Percentiles rank a stretch among this genome's conserved stretches.
Evolutionary conservation across 2,329 filamentous ascomycete genomes (phyloP).

Genomic region (Cladorrhinum sp.): DNA sequence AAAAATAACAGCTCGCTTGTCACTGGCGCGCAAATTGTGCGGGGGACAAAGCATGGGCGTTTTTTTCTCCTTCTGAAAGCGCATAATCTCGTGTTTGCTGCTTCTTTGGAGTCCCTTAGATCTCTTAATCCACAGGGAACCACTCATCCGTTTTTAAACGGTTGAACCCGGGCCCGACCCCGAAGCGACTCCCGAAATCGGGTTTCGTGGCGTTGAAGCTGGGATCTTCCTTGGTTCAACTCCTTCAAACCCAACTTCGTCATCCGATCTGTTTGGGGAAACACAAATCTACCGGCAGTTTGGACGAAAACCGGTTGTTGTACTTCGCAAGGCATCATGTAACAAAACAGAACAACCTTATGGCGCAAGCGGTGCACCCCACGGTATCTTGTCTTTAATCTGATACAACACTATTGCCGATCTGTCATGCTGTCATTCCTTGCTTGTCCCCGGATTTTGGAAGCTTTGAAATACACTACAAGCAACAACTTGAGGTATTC

Average conservation of each 20-base stretch:
- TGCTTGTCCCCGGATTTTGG: neutral
- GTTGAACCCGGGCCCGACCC: neutral
- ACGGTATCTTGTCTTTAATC: neutral
- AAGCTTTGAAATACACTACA: neutral
- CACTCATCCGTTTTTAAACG: neutral
- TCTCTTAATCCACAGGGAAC: neutral
- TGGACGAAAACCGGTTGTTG: slow-evolving; percentile 7
- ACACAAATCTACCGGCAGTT: slow-evolving; percentile 2
- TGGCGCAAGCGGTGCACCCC: slow-evolving; percentile 5
- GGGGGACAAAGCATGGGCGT: neutral
- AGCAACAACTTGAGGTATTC: neutral
- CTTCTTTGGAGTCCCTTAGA: neutral
- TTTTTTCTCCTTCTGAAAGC: neutral
- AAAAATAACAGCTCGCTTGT: slow-evolving; percentile 7
- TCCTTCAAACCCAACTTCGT: neutral
- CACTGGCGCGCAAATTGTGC: neutral
- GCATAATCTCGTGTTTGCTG: slow-evolving; percentile 7
- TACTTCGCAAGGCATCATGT: neutral
- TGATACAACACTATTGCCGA: neutral
- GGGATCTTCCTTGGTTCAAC: neutral
- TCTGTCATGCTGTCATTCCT: neutral
- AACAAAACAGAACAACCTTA: neutral
- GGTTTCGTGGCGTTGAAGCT: neutral
- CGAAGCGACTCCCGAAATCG: neutral
- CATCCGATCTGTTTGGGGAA: slow-evolving; percentile 1